phyloP scores from a whole-genome alignment of 2,329 filamentous ascomycete species.

The Akanthomyces dipterigenus region DNA sequence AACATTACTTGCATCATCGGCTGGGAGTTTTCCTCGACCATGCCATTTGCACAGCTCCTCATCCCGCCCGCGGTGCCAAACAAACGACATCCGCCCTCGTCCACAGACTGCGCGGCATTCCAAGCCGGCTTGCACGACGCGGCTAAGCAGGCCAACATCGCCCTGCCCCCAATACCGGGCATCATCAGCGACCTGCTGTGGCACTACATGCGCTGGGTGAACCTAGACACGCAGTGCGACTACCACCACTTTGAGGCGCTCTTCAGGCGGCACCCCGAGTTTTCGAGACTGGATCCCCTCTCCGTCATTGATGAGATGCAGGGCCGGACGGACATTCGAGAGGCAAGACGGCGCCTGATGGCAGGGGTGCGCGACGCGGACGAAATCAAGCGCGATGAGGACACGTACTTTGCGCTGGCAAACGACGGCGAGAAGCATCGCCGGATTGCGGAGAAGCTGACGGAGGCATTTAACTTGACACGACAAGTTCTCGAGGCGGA shows the following conservation, averaged over 20 bases:
- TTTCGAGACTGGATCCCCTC: not conserved
- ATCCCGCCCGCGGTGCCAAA: not conserved
- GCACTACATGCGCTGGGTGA: not conserved
- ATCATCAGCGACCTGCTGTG: not conserved
- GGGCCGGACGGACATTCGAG: not conserved
- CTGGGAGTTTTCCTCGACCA: slow-evolving; percentile 23
- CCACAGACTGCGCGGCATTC: not conserved
- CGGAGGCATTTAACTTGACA: not conserved
- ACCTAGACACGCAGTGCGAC: not conserved
- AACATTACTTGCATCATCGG: slow-evolving; percentile 27
- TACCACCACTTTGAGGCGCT: not conserved
- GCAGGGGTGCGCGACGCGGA: not conserved
- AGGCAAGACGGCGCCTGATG: not conserved
- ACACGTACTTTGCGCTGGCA: not conserved
- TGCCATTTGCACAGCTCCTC: not conserved
- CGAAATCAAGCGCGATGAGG: not conserved
- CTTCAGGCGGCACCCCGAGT: not conserved
- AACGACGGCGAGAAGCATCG: not conserved
- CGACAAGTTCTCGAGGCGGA: not conserved
- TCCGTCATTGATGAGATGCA: not conserved
- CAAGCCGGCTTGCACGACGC: not conserved
- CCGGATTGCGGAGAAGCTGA: not conserved
- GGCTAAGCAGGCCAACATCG: not conserved
- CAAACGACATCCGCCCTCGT: not conserved
- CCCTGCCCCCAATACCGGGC: not conserved